Percentiles rank a stretch among this genome's conserved stretches.
Conservation (phyloP, 352 stramenopile species). For the Pythium pyrilobum region DNA sequence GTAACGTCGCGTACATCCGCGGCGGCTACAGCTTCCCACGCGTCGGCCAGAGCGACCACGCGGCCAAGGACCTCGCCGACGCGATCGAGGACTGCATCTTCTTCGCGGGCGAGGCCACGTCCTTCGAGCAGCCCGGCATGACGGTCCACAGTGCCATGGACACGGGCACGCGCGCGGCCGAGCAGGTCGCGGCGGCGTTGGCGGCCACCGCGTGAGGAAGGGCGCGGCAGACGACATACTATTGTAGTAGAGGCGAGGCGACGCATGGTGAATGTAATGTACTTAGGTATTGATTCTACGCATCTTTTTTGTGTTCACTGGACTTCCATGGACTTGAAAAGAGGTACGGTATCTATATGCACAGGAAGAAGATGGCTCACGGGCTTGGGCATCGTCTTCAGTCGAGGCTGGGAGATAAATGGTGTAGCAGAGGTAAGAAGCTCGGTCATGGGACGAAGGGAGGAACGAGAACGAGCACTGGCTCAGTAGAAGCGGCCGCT, state of each 20-base stretch:
- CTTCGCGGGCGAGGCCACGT: constrained; percentile 77
- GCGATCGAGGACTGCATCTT: constrained; percentile 66
- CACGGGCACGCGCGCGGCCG: constrained; percentile 61
- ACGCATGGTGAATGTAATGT: background rate
- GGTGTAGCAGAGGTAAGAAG: background rate
- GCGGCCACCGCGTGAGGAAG: background rate
- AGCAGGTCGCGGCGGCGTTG: constrained; percentile 44
- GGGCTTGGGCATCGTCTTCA: constrained; percentile 1
- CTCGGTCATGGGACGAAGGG: no score
- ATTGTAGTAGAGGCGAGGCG: background rate
- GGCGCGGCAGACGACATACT: background rate
- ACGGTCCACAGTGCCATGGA: constrained; percentile 79
- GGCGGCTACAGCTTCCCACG: constrained; percentile 75
- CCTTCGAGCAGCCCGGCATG: constrained; percentile 79
- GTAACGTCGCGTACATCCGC: constrained; percentile 56
- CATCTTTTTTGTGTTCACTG: constrained; percentile 13
- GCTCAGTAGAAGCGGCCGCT: constrained; percentile 20
- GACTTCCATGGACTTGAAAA: constrained; percentile 12
- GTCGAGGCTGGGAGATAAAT: background rate
- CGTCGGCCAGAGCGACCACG: constrained; percentile 60
- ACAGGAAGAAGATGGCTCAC: constrained; percentile 10
- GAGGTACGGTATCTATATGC: constrained; percentile 21
- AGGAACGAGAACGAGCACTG: background rate
- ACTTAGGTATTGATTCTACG: no score
- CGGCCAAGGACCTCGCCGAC: constrained; percentile 48